These are phyloP conservation scores for Candida dajiaensis DNA, from an alignment of 805 yeast genomes.

Conservation along the genomic window DNA sequence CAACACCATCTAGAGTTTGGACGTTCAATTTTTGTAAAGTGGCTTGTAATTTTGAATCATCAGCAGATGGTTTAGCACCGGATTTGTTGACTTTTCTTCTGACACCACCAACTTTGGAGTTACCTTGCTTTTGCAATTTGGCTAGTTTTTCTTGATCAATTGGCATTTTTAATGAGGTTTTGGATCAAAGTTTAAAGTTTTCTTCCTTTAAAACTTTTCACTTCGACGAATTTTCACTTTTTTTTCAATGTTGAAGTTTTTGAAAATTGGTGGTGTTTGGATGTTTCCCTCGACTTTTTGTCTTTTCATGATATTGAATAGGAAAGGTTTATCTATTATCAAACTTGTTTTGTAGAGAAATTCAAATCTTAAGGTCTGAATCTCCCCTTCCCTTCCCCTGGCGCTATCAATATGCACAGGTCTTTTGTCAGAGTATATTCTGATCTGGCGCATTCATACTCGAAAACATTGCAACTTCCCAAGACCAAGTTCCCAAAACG, in stretches of 20 bases:
- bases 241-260: conserved; percentile 2
- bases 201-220: conserved; percentile 6
- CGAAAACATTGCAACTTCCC: conserved; percentile 44
- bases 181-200: neutral
- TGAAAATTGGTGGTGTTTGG: conserved; percentile 9
- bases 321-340: no score
- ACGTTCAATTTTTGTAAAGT: conserved; percentile 86
- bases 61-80: conserved; percentile 61
- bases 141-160: conserved; percentile 93
- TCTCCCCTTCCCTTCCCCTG: neutral
- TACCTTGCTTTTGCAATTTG: conserved; percentile 80
- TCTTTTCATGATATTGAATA: neutral
- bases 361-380: no score
- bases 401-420: neutral
- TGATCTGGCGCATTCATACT: conserved; percentile 20
- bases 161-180: conserved; percentile 48
- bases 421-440: neutral
- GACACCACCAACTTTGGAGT: conserved; percentile 78
- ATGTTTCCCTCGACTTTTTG: neutral
- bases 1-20: conserved; percentile 81
- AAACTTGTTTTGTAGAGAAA: no score
- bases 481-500: conserved; percentile 61
- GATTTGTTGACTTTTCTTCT: conserved; percentile 90
- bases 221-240: conserved; percentile 4
- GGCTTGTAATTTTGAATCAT: conserved; percentile 86